Evolutionary conservation across 2,329 filamentous ascomycete species (phyloP).

Genomic region (Exophiala sideris): DNA sequence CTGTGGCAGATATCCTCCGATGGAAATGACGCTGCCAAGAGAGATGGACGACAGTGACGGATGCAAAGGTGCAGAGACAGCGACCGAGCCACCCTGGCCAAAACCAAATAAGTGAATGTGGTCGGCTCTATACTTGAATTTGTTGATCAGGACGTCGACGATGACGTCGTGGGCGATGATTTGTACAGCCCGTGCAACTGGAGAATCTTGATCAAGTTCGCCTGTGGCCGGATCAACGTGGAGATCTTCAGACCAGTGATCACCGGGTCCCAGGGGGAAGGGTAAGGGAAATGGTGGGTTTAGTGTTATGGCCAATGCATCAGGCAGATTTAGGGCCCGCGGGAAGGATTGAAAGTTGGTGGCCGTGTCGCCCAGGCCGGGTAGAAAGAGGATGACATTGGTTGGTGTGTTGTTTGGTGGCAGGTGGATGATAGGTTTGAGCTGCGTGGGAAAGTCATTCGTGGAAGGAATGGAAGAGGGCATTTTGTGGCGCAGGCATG

Average conservation of each 20-base stretch:
- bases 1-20: constrained; percentile 42
- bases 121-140: constrained; percentile 57
- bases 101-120: constrained; percentile 66
- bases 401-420: constrained; percentile 40
- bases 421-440: constrained; percentile 40
- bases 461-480: constrained; percentile 33
- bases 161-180: constrained; percentile 54
- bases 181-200: constrained; percentile 51
- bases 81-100: constrained; percentile 64
- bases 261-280: constrained; percentile 57
- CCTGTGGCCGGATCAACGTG: constrained; percentile 51
- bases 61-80: constrained; percentile 54
- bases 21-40: constrained; percentile 41
- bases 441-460: constrained; percentile 46
- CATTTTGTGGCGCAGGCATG: constrained; percentile 28
- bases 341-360: constrained; percentile 67
- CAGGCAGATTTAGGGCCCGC: constrained; percentile 66
- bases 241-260: constrained; percentile 69
- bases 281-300: constrained; percentile 69
- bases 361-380: constrained; percentile 77
- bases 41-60: constrained; percentile 33
- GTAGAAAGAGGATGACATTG: constrained; percentile 70
- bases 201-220: constrained; percentile 53
- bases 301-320: constrained; percentile 71
- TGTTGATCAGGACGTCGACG: constrained; percentile 48